These are phyloP conservation scores for Auriculariales sp. DNA, from an alignment of 768 basidiomycete species.

Conservation along the genomic window DNA sequence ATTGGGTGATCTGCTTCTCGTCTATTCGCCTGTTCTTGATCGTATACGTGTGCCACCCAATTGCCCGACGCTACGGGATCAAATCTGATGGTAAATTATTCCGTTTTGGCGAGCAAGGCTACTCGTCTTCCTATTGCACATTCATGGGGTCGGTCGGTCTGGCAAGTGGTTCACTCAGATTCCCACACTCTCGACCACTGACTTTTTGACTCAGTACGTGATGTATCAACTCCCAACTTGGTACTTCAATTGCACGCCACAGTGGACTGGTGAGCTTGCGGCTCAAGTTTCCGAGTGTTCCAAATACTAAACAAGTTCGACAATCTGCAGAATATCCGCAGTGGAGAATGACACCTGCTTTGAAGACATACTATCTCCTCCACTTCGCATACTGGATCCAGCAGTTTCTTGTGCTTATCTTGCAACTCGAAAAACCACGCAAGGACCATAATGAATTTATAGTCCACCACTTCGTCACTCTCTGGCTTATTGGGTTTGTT, in stretches of 20 bases:
- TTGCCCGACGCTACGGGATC: conserved; percentile 61
- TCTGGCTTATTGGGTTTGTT: conserved; percentile 81
- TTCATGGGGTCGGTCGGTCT: conserved; percentile 60
- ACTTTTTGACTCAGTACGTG: conserved; percentile 15
- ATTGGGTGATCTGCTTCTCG: conserved; percentile 79
- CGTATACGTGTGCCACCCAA: conserved; percentile 44
- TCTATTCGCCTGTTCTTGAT: conserved; percentile 68
- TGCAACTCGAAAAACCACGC: conserved; percentile 85
- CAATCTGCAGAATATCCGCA: conserved; percentile 63
- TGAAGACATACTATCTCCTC: conserved; percentile 89
- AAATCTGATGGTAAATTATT: conserved; percentile 50
- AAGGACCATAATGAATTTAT: conserved; percentile 83
- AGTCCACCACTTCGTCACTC: conserved; percentile 81
- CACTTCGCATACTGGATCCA: conserved; percentile 92
- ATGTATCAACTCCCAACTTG: conserved; percentile 70
- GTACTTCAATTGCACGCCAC: conserved; percentile 81
- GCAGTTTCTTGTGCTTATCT: conserved; percentile 71
- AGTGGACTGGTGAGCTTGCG: conserved; percentile 67
- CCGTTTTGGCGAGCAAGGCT: conserved; percentile 84
- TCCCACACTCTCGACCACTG: too few relatives aligned
- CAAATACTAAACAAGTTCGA: too few relatives aligned
- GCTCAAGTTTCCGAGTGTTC: conserved; percentile 9
- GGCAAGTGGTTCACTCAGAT: conserved; percentile 32
- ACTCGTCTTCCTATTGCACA: conserved; percentile 69
- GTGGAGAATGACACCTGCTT: conserved; percentile 68